A percentile compares a stretch with the other conserved stretches of the same genome.
These are phyloP conservation scores for Boletellus deceptivus DNA, from an alignment of 1,284 basidiomycete genomes.

Conservation along the genomic window DNA sequence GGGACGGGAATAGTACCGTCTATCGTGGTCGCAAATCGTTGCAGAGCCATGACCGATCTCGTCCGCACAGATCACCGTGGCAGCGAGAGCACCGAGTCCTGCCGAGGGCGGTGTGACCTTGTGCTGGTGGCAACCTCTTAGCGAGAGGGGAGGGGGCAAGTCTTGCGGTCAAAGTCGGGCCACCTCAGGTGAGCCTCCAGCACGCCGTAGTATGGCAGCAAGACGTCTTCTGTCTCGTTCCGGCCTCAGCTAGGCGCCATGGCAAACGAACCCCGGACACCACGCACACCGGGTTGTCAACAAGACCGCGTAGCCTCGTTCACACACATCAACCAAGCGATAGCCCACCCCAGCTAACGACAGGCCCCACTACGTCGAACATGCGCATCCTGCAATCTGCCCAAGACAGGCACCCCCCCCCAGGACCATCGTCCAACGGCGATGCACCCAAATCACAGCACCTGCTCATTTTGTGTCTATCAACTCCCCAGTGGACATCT, in stretches of 20 bases:
- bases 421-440: slow-evolving; percentile 5
- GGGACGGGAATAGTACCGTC: slow-evolving; percentile 74
- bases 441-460: slow-evolving; percentile 4
- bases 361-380: not conserved
- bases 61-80: not conserved
- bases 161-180: slow-evolving; percentile 4
- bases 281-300: not conserved
- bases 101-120: slow-evolving; percentile 11
- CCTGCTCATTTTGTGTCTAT: slow-evolving; percentile 4
- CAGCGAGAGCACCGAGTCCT: slow-evolving; percentile 8
- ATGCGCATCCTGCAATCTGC: not conserved
- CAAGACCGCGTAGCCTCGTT: not conserved
- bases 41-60: slow-evolving; percentile 46
- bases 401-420: no score
- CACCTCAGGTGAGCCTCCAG: slow-evolving; percentile 24
- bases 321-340: not conserved
- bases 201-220: slow-evolving; percentile 7
- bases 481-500: slow-evolving; percentile 1
- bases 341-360: no score
- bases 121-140: not conserved
- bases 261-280: slow-evolving; percentile 22
- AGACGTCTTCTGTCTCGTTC: not conserved
- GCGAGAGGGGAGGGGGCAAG: not conserved
- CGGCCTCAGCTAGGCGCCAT: slow-evolving; percentile 10
- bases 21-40: slow-evolving; percentile 50